phyloP scores from a whole-genome alignment of 148 eudicot genomes.

The Heliamphora exappendiculata region DNA sequence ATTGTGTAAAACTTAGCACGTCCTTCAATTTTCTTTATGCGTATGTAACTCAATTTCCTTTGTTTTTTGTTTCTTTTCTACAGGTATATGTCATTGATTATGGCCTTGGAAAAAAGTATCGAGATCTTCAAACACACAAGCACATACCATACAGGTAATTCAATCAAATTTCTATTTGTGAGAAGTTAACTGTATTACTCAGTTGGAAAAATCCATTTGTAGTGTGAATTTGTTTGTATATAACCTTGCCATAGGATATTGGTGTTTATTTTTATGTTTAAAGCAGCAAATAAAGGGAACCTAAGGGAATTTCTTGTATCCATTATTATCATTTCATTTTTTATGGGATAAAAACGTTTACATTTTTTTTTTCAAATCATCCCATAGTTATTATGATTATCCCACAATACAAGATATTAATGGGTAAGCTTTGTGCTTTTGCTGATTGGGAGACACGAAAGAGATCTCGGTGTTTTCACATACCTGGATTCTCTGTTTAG shows the following conservation, averaged over 20 bases:
- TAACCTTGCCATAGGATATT: background rate
- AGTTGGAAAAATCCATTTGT: background rate
- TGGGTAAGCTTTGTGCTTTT: background rate
- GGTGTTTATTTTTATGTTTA: background rate
- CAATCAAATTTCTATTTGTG: background rate
- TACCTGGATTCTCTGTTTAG: background rate
- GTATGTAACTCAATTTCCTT: background rate
- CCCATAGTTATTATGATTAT: background rate
- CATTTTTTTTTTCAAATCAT: background rate
- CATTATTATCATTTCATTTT: background rate
- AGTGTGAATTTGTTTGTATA: background rate
- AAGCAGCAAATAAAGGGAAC: background rate
- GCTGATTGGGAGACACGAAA: background rate
- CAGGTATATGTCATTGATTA: conserved; percentile 93
- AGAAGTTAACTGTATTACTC: background rate
- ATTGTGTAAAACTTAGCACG: background rate
- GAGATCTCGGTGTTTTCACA: background rate
- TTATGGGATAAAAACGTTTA: background rate
- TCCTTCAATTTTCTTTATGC: background rate
- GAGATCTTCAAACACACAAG: conserved; percentile 96
- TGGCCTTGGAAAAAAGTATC: conserved; percentile 91
- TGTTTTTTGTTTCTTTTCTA: conserved; percentile 7
- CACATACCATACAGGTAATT: conserved; percentile 95
- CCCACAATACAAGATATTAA: background rate
- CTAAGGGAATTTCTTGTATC: background rate